Percentiles rank a stretch among this genome's conserved stretches.
Conservation (phyloP, 495 filamentous ascomycete genomes). For the Ramalina peruviana region DNA sequence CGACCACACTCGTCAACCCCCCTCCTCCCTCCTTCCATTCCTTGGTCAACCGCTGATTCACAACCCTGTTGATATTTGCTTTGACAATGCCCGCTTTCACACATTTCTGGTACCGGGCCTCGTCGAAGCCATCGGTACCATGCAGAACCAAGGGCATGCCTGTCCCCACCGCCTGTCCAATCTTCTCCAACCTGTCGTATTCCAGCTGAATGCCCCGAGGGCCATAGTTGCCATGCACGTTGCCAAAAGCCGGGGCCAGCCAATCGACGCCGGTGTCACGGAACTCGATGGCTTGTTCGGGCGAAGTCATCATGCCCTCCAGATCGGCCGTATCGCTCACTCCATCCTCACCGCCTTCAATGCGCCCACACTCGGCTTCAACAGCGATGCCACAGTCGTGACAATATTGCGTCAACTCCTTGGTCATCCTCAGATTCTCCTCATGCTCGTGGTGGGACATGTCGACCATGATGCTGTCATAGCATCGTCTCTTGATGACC, state of each 20-base stretch:
- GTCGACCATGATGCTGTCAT: conserved; percentile 75
- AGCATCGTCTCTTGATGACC: conserved; percentile 28
- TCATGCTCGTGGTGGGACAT: conserved; percentile 74
- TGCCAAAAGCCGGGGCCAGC: conserved; percentile 74
- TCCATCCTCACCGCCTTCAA: conserved; percentile 77
- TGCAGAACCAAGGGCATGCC: conserved; percentile 59
- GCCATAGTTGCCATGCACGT: conserved; percentile 76
- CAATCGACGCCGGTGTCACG: conserved; percentile 69
- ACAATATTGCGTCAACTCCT: conserved; percentile 56
- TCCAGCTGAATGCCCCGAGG: conserved; percentile 58
- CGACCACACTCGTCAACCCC: conserved; percentile 55
- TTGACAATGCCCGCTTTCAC: conserved; percentile 61
- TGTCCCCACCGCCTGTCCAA: conserved; percentile 47
- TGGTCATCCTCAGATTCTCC: conserved; percentile 60
- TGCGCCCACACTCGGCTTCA: conserved; percentile 70
- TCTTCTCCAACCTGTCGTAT: conserved; percentile 51
- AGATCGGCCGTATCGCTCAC: conserved; percentile 63
- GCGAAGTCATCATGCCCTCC: conserved; percentile 61
- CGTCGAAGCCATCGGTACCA: conserved; percentile 61
- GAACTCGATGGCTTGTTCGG: conserved; percentile 64
- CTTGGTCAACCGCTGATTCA: conserved; percentile 56
- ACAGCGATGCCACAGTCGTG: conserved; percentile 62
- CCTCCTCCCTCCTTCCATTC: conserved; percentile 53
- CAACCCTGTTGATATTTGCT: conserved; percentile 71
- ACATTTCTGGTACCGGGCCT: conserved; percentile 52